Percentiles rank a stretch among this genome's conserved stretches.
Conservation (phyloP, 2,329 filamentous ascomycete species). For the Cladophialophora bantiana region DNA sequence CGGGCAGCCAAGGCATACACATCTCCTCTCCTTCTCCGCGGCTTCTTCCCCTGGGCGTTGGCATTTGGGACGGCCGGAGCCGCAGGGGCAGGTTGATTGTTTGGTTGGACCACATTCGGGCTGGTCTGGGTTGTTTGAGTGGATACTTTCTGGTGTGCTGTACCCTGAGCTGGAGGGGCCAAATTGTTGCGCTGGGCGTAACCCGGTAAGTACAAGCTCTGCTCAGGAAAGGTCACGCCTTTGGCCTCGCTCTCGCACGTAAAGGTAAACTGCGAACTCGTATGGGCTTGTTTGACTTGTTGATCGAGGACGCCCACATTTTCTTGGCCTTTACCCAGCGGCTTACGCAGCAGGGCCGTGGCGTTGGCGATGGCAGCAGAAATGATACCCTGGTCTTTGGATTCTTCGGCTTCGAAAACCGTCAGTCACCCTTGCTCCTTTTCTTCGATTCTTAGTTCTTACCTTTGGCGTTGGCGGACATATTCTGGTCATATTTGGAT, state of each 20-base stretch:
- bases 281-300: slow-evolving; percentile 69
- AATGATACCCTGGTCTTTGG: slow-evolving; percentile 78
- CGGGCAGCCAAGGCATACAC: slow-evolving; percentile 78
- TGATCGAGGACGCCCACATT: slow-evolving; percentile 80
- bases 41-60: slow-evolving; percentile 64
- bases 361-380: slow-evolving; percentile 91
- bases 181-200: slow-evolving; percentile 38
- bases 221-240: slow-evolving; percentile 76
- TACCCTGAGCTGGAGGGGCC: slow-evolving; percentile 41
- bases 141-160: slow-evolving; percentile 49
- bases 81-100: slow-evolving; percentile 47
- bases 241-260: slow-evolving; percentile 91
- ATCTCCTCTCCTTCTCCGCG: slow-evolving; percentile 70
- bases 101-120: slow-evolving; percentile 53
- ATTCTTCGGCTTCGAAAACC: slow-evolving; percentile 50
- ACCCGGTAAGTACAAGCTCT: slow-evolving; percentile 50
- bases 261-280: slow-evolving; percentile 93
- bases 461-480: slow-evolving; percentile 38
- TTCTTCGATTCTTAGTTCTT: slow-evolving; percentile 10
- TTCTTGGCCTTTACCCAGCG: slow-evolving; percentile 70
- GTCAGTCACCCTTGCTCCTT: slow-evolving; percentile 19
- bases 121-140: slow-evolving; percentile 65
- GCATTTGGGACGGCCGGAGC: slow-evolving; percentile 46
- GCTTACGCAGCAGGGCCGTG: slow-evolving; percentile 67
- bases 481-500: slow-evolving; percentile 40